Conservation (phyloP, 352 stramenopile genomes). For the Thraustochytrium sp. region DNA sequence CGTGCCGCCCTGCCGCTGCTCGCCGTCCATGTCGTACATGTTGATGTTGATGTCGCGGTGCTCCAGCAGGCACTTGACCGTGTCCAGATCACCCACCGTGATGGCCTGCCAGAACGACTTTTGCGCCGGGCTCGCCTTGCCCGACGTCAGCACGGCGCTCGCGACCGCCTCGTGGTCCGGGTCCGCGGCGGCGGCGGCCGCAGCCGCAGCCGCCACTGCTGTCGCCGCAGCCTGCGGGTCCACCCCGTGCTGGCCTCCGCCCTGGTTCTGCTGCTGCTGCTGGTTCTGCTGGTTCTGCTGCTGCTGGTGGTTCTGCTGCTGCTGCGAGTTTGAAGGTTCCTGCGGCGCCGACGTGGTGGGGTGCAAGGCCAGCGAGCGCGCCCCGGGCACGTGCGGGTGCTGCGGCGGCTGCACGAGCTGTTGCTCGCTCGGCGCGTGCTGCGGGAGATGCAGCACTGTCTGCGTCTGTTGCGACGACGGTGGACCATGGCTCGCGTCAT, state of each 20-base stretch:
- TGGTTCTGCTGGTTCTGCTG: neutral
- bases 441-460: no score
- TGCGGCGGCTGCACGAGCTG: no score
- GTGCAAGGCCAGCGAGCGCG: neutral
- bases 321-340: neutral
- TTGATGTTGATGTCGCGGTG: constrained; percentile 39
- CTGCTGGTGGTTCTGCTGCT: neutral
- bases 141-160: neutral
- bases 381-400: no score
- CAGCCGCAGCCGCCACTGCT: neutral
- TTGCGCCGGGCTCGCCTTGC: constrained; percentile 18
- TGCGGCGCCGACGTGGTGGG: neutral
- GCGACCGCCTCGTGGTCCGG: neutral
- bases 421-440: no score
- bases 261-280: neutral
- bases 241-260: neutral
- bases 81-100: constrained; percentile 25
- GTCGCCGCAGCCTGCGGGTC: neutral
- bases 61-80: constrained; percentile 28
- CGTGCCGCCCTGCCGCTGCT: constrained; percentile 33
- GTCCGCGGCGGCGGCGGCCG: neutral
- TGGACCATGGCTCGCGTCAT: no score
- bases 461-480: no score
- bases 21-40: constrained; percentile 41
- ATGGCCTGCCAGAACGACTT: constrained; percentile 42